These are phyloP conservation scores for Astragalus glycyphyllos DNA, from an alignment of 306 rosid genomes.

Conservation along the genomic window DNA sequence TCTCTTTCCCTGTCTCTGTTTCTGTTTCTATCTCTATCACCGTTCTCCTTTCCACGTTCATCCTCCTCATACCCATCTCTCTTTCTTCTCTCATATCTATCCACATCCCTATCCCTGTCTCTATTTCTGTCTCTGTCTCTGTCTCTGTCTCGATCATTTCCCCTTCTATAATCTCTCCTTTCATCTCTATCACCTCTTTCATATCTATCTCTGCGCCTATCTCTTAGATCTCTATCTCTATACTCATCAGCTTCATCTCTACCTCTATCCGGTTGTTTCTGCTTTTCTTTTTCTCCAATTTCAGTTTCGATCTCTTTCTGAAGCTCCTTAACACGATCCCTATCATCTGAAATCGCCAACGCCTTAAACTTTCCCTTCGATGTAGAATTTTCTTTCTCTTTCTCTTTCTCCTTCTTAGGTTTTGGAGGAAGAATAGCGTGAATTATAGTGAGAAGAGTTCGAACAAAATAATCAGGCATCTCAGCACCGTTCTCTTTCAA, in stretches of 20 bases:
- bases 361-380: slow-evolving; percentile 59
- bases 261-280: slow-evolving; percentile 23
- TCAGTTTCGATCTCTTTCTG: slow-evolving; percentile 72
- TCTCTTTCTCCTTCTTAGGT: slow-evolving; percentile 54
- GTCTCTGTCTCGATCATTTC: slow-evolving; percentile 26
- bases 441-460: slow-evolving; percentile 61
- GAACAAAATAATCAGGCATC: slow-evolving; percentile 78
- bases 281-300: slow-evolving; percentile 38
- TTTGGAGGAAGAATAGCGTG: slow-evolving; percentile 81
- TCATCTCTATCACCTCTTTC: slow-evolving; percentile 31
- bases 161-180: slow-evolving; percentile 11
- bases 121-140: slow-evolving; percentile 7
- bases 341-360: slow-evolving; percentile 63
- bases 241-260: slow-evolving; percentile 43
- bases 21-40: slow-evolving; percentile 21
- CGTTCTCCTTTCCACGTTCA: slow-evolving; percentile 49
- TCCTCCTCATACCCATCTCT: slow-evolving; percentile 48
- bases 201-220: slow-evolving; percentile 43
- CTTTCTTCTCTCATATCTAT: slow-evolving; percentile 41
- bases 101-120: slow-evolving; percentile 32
- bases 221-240: slow-evolving; percentile 45
- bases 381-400: neutral
- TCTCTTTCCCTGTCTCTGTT: slow-evolving; percentile 36
- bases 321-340: slow-evolving; percentile 67
- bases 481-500: slow-evolving; percentile 76